These are phyloP conservation scores for Podila epigama DNA, from an alignment of 192 early-diverging fungal genomes.

Conservation along the genomic window DNA sequence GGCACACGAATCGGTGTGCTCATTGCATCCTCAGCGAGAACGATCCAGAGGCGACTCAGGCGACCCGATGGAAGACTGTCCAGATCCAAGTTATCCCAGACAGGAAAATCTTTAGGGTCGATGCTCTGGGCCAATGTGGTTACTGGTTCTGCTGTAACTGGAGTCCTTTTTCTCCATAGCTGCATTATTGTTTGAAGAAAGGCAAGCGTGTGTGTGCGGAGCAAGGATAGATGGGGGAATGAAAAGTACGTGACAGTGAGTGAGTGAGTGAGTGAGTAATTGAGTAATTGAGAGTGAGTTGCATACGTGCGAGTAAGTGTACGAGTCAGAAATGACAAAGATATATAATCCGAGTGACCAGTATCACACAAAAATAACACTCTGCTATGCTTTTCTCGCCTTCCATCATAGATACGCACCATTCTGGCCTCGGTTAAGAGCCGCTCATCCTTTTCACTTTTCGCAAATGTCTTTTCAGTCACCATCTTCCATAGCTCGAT, in stretches of 20 bases:
- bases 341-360: conserved; percentile 25
- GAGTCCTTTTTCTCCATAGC: conserved; percentile 60
- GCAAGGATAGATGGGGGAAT: too few relatives aligned
- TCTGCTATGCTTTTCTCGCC: too few relatives aligned
- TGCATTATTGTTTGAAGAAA: conserved; percentile 4
- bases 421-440: conserved; percentile 59
- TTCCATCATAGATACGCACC: too few relatives aligned
- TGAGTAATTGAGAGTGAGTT: too few relatives aligned
- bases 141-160: conserved; percentile 42
- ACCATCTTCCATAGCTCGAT: conserved; percentile 63
- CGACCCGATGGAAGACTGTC: conserved; percentile 60
- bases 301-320: too few relatives aligned
- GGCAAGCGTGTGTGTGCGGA: not conserved
- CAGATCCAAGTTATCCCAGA: conserved; percentile 62
- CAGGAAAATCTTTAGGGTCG: conserved; percentile 50
- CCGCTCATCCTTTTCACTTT: conserved; percentile 60
- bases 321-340: too few relatives aligned
- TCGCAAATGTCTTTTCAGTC: conserved; percentile 59
- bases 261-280: too few relatives aligned
- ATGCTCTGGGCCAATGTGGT: conserved; percentile 28
- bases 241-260: too few relatives aligned
- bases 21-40: conserved; percentile 69
- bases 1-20: conserved; percentile 70
- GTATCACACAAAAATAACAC: too few relatives aligned
- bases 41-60: conserved; percentile 66